Evolutionary conservation across 805 yeast species (phyloP).

Genomic region (Barnettozyma siamensis): DNA sequence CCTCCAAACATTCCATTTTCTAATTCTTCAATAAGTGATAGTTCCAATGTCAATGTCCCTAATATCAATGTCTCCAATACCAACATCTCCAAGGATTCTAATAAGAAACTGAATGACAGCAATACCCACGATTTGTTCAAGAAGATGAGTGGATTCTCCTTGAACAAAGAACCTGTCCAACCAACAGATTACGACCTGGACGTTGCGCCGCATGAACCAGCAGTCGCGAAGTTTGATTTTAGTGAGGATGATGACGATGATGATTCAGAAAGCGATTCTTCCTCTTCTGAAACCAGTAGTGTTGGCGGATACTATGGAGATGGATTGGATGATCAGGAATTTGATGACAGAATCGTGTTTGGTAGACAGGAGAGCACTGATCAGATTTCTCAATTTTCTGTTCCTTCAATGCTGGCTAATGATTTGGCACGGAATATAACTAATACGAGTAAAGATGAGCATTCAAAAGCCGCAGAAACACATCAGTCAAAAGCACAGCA

Average conservation of each 20-base stretch:
- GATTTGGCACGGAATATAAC: conserved; percentile 6
- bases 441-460: background rate
- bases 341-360: conserved; percentile 6
- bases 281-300: conserved; percentile 1
- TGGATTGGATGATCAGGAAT: conserved; percentile 7
- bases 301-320: conserved; percentile 7
- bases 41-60: no score
- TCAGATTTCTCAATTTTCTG: conserved; percentile 11
- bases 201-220: conserved; percentile 19
- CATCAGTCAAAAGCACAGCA: no score
- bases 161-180: conserved; percentile 12
- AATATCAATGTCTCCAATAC: no score
- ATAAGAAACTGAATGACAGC: background rate
- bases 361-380: conserved; percentile 11
- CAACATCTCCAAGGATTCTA: no score
- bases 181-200: conserved; percentile 11
- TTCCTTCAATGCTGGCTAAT: conserved; percentile 12
- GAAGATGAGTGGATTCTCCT: conserved; percentile 17
- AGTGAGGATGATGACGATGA: conserved; percentile 10
- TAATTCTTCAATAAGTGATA: background rate
- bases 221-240: conserved; percentile 7
- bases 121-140: conserved; percentile 3
- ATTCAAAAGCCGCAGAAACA: no score
- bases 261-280: conserved; percentile 7
- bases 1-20: conserved; percentile 4